Percentiles rank a stretch among this genome's conserved stretches.
phyloP scores from a whole-genome alignment of 805 yeast genomes.

The Wickerhamomyces strasburgensis region DNA sequence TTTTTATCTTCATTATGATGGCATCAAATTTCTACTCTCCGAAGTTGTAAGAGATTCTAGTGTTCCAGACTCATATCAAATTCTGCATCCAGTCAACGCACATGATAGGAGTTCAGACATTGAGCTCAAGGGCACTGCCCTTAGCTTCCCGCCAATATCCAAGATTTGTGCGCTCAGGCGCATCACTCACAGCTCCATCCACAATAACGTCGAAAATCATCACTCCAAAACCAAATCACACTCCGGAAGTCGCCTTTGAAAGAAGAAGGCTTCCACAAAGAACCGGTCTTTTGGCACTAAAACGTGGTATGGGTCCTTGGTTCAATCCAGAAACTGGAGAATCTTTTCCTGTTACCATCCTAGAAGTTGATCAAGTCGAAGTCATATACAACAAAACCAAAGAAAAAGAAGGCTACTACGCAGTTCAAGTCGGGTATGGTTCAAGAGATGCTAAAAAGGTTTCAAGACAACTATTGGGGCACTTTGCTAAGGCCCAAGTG shows the following conservation, averaged over 20 bases:
- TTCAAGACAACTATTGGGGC: conserved; percentile 64
- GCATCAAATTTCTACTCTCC: too few relatives aligned
- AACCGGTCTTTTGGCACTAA: conserved; percentile 80
- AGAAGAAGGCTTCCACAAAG: conserved; percentile 71
- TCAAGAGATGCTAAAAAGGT: conserved; percentile 57
- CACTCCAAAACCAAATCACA: conserved; percentile 54
- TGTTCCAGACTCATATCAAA: too few relatives aligned
- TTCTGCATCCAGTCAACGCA: not conserved
- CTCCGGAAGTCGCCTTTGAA: conserved; percentile 62
- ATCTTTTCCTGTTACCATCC: conserved; percentile 76
- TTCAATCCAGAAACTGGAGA: conserved; percentile 63
- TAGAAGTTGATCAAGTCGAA: conserved; percentile 85
- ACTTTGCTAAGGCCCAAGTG: conserved; percentile 71
- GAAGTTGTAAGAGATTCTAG: too few relatives aligned
- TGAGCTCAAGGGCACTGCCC: conserved; percentile 12
- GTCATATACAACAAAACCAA: conserved; percentile 69
- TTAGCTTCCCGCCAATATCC: conserved; percentile 18
- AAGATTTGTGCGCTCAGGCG: conserved; percentile 28
- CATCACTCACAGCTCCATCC: conserved; percentile 33
- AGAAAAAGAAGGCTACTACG: conserved; percentile 73
- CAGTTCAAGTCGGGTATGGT: conserved; percentile 86
- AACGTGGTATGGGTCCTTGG: conserved; percentile 88
- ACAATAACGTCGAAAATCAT: conserved; percentile 24
- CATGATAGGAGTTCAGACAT: conserved; percentile 10
- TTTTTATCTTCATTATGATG: too few relatives aligned